Evolutionary conservation across 441 rosid species (phyloP), one percentile per base, ranked within the genome.

Genomic region (Syzygium malaccense): DNA sequence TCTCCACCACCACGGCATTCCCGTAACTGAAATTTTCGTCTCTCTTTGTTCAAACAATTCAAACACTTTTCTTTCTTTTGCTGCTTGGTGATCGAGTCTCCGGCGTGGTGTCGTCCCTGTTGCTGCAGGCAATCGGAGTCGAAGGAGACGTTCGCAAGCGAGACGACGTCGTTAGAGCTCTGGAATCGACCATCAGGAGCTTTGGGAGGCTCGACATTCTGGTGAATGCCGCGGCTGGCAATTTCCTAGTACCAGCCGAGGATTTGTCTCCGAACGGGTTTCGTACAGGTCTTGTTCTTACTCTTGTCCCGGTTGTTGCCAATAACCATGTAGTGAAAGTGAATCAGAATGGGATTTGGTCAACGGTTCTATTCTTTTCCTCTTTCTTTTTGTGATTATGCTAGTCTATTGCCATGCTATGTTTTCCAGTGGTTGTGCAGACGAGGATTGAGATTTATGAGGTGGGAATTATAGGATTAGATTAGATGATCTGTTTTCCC

Each of bases 151-250:
- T 90, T n/a, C 89, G 91, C 80, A 91, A 90, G 88, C 84, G 88
- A 58, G 91, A 91, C 37, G 92, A 91, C 83, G 92, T 88, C 0
- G 55, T 68, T 11, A 87, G 90, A 66, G 91, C 66, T 55, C n/a
- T 90, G 87, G 91, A 90, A 75, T 91, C 91, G 25, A 90, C 91
- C 84, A 62, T 88, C 10, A 78, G 86, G 85, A 86, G 88, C 53
- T 90, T 89, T 58, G 92, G 92, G 49, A 88, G 71, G 89, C 91
- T 91, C 85, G 92, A 91, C 49, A 88, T 91, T 89, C 92, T 91
- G 51, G 89, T 91, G 45, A 90, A 91, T 89, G 91, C 92, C 49
- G 92, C 92, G 10, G 92, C 92, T 7, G 92, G 91, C 71, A 91
- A 91, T 88, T 91, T 91, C 90, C 91, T 91, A 4, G 91, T 88